Base-by-base conservation (phyloP, 192 early-diverging fungal species). In the Coemansia sp. region DNA sequence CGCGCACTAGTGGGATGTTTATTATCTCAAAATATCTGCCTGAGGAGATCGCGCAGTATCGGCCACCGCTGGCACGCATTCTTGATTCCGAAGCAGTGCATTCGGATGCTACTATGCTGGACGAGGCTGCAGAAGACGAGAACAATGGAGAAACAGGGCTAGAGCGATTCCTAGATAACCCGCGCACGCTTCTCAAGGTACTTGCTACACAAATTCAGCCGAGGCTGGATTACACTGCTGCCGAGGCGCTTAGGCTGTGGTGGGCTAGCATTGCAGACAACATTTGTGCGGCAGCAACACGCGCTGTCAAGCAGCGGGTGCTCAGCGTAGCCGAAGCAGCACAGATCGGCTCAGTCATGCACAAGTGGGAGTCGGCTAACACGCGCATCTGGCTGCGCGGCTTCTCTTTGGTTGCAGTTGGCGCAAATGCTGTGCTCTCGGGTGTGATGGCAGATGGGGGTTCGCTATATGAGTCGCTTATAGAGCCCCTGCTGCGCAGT, bases 11-110 rank as follows among this genome's bases (percentile, higher is more conserved):
- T 58, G 62, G 77, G 9, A 63, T 61, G 45, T 74, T 80, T 25
- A 74, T 80, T 20, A 65, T 71, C 1, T 68, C 72, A 57, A 70
- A 70, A 53, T 71, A 80, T 48, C 56, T 80, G 61, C 77, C 77
- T 15, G 40, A 29, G 28, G 71, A 66, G 35, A 63, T 80, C 20
- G 67, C 72, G 45, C 77, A 67, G 62, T 80, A 68, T 46, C 37
- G 67, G 2, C 77, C 77, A 49, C 68, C 21, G 21, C 25, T 79
- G 57, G 59, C 68, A 28, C 77, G 71, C 20, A 57, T 79, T 18
- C 64, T 79, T 25, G 77, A 79, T 28, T 23, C 29, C 28, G 57
- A 52, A 23, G 12, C 68, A 33, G 28, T 58, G 39, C 16, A 33
- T 20, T 35, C 63, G 3, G 59, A 37, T 16, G 45, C 45, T 31